phyloP scores from a whole-genome alignment of 306 rosid genomes.

The Vicia sativa region DNA sequence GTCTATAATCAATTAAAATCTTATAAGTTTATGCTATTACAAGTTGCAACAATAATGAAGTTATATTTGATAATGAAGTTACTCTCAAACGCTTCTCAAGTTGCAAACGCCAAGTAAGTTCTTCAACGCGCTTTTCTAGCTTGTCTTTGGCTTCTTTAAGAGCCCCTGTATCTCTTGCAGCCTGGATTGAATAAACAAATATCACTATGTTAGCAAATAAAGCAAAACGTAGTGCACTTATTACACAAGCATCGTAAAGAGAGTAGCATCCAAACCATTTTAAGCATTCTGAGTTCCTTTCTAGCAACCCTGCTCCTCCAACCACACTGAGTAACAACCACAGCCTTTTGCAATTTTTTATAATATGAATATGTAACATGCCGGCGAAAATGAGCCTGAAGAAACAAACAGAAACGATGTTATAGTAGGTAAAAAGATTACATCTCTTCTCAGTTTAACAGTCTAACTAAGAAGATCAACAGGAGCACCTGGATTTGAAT shows the following conservation, averaged over 20 bases:
- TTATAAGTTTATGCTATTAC: slow-evolving; percentile 23
- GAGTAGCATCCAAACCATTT: slow-evolving; percentile 67
- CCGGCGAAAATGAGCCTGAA: slow-evolving; percentile 82
- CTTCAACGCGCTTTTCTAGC: slow-evolving; percentile 99
- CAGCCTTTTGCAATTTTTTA: slow-evolving; percentile 82
- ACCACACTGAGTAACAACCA: slow-evolving; percentile 82
- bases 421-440: slow-evolving; percentile 32
- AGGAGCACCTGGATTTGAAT: slow-evolving; percentile 71
- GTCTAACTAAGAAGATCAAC: slow-evolving; percentile 34
- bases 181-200: slow-evolving; percentile 56
- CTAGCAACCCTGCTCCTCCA: slow-evolving; percentile 97
- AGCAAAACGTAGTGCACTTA: slow-evolving; percentile 28
- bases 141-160: slow-evolving; percentile 99
- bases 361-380: slow-evolving; percentile 72
- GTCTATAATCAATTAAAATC: slow-evolving; percentile 55
- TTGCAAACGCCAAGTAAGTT: slow-evolving; percentile 99
- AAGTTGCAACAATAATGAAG: slow-evolving; percentile 18
- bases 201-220: slow-evolving; percentile 35
- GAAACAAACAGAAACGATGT: slow-evolving; percentile 33
- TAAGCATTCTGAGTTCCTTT: slow-evolving; percentile 90
- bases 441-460: slow-evolving; percentile 16
- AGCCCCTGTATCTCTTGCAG: slow-evolving; percentile 99
- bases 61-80: slow-evolving; percentile 43
- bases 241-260: slow-evolving; percentile 38
- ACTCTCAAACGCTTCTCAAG: slow-evolving; percentile 97